phyloP scores from a whole-genome alignment of 2,329 filamentous ascomycete genomes.

The Purpureocillium lavendulum region DNA sequence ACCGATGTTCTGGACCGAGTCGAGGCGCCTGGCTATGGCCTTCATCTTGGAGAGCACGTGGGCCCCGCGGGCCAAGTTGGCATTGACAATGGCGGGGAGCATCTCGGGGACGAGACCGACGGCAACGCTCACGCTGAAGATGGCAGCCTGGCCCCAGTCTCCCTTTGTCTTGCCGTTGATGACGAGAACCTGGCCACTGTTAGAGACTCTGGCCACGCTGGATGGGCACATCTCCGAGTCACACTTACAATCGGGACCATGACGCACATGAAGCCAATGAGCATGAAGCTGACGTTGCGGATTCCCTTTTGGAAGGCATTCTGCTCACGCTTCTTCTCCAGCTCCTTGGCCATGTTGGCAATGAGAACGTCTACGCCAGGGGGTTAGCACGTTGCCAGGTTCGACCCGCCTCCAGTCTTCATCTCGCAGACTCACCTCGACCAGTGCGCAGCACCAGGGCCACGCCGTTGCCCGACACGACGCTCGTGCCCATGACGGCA shows the following conservation, averaged over 20 bases:
- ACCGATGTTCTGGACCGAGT: constrained; percentile 19
- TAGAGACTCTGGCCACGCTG: neutral
- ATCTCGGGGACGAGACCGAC: constrained; percentile 20
- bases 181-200: constrained; percentile 10
- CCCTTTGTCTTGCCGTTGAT: constrained; percentile 15
- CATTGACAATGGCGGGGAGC: constrained; percentile 20
- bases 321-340: constrained; percentile 12
- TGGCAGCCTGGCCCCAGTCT: constrained; percentile 16
- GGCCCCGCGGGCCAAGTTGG: constrained; percentile 18
- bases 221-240: too few relatives aligned
- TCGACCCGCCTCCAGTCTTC: too few relatives aligned
- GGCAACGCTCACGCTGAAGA: constrained; percentile 20
- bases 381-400: constrained; percentile 1
- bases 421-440: constrained; percentile 4
- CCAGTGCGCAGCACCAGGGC: constrained; percentile 16
- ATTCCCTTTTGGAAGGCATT: constrained; percentile 20
- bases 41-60: constrained; percentile 21
- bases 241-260: constrained; percentile 19
- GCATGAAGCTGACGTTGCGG: constrained; percentile 18
- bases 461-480: constrained; percentile 16
- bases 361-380: constrained; percentile 13
- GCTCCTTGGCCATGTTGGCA: constrained; percentile 16
- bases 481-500: constrained; percentile 18
- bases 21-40: constrained; percentile 24
- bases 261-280: constrained; percentile 18